phyloP scores from a whole-genome alignment of 208 protist species.

The Vickermania spadyakhi region DNA sequence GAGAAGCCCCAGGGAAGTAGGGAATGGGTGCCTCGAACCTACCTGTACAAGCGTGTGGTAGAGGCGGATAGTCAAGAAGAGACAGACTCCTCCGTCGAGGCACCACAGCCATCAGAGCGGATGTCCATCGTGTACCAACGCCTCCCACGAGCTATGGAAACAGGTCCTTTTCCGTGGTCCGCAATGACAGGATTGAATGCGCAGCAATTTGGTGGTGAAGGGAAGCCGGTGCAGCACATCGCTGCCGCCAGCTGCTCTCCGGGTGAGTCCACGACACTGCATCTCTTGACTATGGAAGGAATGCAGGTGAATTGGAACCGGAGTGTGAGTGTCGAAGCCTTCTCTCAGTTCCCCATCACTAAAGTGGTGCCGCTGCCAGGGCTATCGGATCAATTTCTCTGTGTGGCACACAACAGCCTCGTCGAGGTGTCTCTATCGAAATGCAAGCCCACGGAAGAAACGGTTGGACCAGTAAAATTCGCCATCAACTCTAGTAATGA shows the following conservation, averaged over 20 bases:
- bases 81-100: neutral
- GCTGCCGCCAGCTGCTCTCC: slow-evolving; percentile 10
- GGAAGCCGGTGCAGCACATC: neutral
- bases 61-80: neutral
- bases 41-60: neutral
- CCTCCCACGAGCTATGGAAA: slow-evolving; percentile 26
- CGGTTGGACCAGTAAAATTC: neutral
- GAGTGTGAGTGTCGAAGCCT: slow-evolving; percentile 23
- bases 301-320: slow-evolving; percentile 25
- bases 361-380: slow-evolving; percentile 31
- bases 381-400: slow-evolving; percentile 16
- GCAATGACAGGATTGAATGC: slow-evolving; percentile 17
- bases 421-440: slow-evolving; percentile 28
- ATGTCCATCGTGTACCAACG: slow-evolving; percentile 27
- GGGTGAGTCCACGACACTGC: slow-evolving; percentile 11
- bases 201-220: too few relatives aligned
- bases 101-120: too few relatives aligned
- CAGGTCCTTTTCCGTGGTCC: slow-evolving; percentile 12
- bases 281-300: slow-evolving; percentile 21
- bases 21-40: neutral
- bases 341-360: slow-evolving; percentile 28
- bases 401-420: slow-evolving; percentile 32
- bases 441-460: too few relatives aligned
- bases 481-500: slow-evolving; percentile 10
- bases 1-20: neutral